Base-by-base conservation (phyloP, 257 asterid genomes). In the Solanum tarijense region DNA sequence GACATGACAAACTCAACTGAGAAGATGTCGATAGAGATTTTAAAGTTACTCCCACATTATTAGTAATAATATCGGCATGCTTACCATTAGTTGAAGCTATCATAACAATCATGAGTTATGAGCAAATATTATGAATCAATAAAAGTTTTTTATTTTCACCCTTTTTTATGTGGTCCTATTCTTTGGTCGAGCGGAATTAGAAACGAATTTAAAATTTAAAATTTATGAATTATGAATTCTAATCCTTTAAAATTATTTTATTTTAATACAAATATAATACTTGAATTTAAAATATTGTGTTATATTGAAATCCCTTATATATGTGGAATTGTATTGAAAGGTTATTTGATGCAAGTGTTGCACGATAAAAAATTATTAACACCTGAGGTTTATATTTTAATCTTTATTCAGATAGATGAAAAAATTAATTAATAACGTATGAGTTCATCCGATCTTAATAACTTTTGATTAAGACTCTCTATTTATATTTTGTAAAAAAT, bases 51-150 rank as follows among this genome's bases (percentile, higher is more conserved):
- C 4, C 16, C 34, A 36, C 85, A 81, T 81, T 27, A 81, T 81
- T 81, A 46, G 38, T 85, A 85, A 85, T 85, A 66, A 85, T 71
- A 36, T 66, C 27, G 81, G 87, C 87, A 85, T 85, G 87, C 81
- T 38, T 85, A 71, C 62, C 60, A 66, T 27, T 38, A 29, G 79
- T 85, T 36, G 87, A 85, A 43, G 87, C 85, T 46, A 81, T 85
- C 55, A 85, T 85, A 71, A 66, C 78, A 66, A 85, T 38, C 74
- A 66, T 66, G 65, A 43, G 76, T 38, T 55, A 7, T 36, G 39
- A 38, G 62, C 10, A 43, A 65, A 85, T 65, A 62, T 38, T 65
- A 65, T 38, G 65, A 65, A 18, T n/a, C 35, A 12, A 84, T 83
- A 58, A 52, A 55, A 83, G 55, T 0, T 6, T 52, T n/a, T 38